Base-by-base conservation (phyloP, 2,329 filamentous ascomycete species). In the Arthrobotrys musiformis region DNA sequence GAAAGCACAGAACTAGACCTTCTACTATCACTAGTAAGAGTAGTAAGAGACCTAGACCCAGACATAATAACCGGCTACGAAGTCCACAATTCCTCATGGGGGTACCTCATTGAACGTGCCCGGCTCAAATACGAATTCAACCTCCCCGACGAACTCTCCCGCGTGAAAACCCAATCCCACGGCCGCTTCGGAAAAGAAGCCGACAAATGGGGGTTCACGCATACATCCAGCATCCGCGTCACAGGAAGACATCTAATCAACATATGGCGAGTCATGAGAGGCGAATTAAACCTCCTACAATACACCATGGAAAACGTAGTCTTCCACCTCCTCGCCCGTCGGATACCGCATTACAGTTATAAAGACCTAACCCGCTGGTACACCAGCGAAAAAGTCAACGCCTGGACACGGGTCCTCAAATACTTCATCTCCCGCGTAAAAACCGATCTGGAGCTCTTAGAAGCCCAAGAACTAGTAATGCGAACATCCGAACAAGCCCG, bases 281-380 rank as follows among this genome's bases (percentile, higher is more conserved):
- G 91, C n/a, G 94, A 97, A 83, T 85, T 99, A 28, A 96, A 94
- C 80, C 85, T 99, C 28, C 87, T 97, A 9, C 94, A 97, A 82
- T 98, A 99, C 82, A 97, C 92, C 0, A 92, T 98, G 89, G 95
- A 98, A 83, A 97, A 97, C 81, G 93, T 98, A 2, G 92, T 90
- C 0, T 98, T 96, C 85, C 93, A 98, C 84, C 84, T 98, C 0
- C 87, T 99, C 1, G 93, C 97, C 80, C 67, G 62, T 17, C 66
- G 94, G 2, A 91, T 98, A 60, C 95, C 95, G 4, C 93, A 97
- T 82, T 97, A 97, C 82, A 86, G 90, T 1, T 92, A 92, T 84
- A 87, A 87, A 30, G 91, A 92, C 28, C 85, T 99, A 79, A 97
- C 94, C 0, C 84, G 84, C 44, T 99, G 94, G 94, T 96, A 94